These are phyloP conservation scores for Erythrophleum ivorense DNA, from an alignment of 331 rosid genomes.

Conservation along the genomic window DNA sequence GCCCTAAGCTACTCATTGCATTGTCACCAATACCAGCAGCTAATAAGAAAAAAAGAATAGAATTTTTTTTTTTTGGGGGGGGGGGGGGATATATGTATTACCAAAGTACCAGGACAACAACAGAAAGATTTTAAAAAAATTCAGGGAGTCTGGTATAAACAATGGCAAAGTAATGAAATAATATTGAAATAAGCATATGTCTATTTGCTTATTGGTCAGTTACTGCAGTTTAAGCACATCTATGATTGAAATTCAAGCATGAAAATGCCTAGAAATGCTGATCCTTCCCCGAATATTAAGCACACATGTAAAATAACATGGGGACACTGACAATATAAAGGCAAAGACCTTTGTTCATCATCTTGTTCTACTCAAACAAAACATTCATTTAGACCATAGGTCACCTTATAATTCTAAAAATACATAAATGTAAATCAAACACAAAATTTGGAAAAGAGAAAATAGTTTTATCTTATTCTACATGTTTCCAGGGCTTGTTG, in stretches of 20 bases:
- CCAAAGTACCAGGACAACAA: constrained; percentile 21
- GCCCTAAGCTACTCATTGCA: constrained; percentile 58
- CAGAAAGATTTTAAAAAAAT: constrained; percentile 5
- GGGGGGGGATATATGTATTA: not conserved
- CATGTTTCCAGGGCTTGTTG: not conserved
- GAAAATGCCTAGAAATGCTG: constrained; percentile 30
- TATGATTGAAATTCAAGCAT: constrained; percentile 18
- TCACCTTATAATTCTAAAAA: constrained; percentile 49
- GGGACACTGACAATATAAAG: constrained; percentile 46
- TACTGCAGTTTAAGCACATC: constrained; percentile 16
- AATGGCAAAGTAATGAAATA: constrained; percentile 14
- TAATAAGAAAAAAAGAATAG: constrained; percentile 33
- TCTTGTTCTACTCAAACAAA: constrained; percentile 51
- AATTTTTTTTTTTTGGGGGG: not conserved
- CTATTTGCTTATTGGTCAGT: not conserved
- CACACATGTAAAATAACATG: constrained; percentile 1
- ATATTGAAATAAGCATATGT: not conserved
- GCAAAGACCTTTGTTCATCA: constrained; percentile 53
- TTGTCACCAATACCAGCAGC: constrained; percentile 59
- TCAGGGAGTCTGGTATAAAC: not conserved
- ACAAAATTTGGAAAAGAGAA: not conserved
- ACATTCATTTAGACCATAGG: constrained; percentile 55
- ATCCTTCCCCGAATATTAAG: constrained; percentile 7
- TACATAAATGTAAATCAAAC: constrained; percentile 26
- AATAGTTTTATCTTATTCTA: not conserved